A percentile compares a stretch with the other conserved stretches of the same genome.
Conservation (phyloP, 441 rosid genomes). For the Metrosideros polymorpha region DNA sequence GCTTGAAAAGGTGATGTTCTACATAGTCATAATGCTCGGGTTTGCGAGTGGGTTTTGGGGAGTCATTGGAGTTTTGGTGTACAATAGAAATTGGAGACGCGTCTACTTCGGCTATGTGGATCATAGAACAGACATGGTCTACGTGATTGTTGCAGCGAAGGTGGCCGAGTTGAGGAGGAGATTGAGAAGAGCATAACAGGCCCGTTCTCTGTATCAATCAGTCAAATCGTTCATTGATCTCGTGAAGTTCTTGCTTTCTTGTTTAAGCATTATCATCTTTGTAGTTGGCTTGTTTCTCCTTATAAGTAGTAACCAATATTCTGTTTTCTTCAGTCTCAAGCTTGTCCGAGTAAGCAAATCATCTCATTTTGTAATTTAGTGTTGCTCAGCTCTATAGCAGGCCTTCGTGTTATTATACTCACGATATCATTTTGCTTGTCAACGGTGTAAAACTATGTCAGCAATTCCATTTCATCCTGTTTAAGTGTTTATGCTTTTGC, state of each 20-base stretch:
- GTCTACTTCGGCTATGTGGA: not conserved
- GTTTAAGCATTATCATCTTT: not conserved
- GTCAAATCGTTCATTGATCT: not conserved
- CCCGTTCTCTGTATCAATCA: not conserved
- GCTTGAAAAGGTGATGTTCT: not conserved
- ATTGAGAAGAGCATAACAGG: not conserved
- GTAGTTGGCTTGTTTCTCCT: not conserved
- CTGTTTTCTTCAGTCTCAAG: not conserved
- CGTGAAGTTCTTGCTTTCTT: not conserved
- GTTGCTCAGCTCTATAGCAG: not conserved
- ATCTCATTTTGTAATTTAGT: not conserved
- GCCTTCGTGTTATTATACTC: not conserved
- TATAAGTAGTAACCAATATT: not conserved
- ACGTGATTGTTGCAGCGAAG: not conserved
- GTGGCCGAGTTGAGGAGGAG: not conserved
- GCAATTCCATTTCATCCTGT: not conserved
- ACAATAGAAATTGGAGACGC: not conserved
- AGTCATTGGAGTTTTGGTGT: not conserved
- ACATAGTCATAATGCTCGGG: not conserved
- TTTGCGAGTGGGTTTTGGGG: conserved; percentile 1
- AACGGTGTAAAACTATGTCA: not conserved
- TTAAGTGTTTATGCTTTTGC: not conserved
- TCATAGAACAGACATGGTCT: not conserved
- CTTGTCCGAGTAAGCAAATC: not conserved
- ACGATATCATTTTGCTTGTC: not conserved